Evolutionary conservation across 768 basidiomycete species (phyloP).

Genomic region (Mycena latifolia): DNA sequence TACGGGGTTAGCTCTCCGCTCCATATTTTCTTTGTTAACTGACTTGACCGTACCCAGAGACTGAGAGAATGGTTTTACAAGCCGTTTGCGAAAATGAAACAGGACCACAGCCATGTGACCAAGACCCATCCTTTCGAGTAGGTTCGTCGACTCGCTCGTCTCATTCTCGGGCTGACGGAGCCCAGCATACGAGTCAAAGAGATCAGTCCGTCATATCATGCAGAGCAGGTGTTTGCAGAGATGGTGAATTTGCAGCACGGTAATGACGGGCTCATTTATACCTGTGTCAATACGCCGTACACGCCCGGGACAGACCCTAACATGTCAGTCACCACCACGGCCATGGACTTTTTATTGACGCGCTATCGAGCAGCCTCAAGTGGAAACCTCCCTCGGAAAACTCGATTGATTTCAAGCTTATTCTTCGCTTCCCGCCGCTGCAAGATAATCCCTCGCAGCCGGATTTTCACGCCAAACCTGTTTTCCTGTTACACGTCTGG

Average conservation of each 20-base stretch:
- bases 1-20: constrained; percentile 77
- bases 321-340: constrained; percentile 68
- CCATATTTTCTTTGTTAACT: constrained; percentile 5
- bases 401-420: constrained; percentile 96
- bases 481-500: constrained; percentile 88
- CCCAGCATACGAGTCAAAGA: constrained; percentile 88
- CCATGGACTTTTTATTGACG: constrained; percentile 11
- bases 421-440: constrained; percentile 90
- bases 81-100: constrained; percentile 80
- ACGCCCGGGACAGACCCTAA: constrained; percentile 87
- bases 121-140: constrained; percentile 86
- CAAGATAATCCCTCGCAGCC: constrained; percentile 66
- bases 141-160: constrained; percentile 43
- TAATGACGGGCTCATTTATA: constrained; percentile 97
- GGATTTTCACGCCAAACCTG: constrained; percentile 87
- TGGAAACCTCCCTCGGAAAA: constrained; percentile 99
- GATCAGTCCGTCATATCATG: constrained; percentile 88
- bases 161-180: constrained; percentile 12
- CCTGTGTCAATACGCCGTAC: constrained; percentile 88
- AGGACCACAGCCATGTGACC: constrained; percentile 76
- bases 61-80: constrained; percentile 85
- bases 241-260: constrained; percentile 91
- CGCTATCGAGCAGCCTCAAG: constrained; percentile 74
- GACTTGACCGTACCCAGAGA: constrained; percentile 62
- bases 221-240: constrained; percentile 88